Evolutionary conservation across 2,329 filamentous ascomycete species (phyloP), one percentile per base, ranked within the genome.

Genomic region (Arthroderma uncinatum): DNA sequence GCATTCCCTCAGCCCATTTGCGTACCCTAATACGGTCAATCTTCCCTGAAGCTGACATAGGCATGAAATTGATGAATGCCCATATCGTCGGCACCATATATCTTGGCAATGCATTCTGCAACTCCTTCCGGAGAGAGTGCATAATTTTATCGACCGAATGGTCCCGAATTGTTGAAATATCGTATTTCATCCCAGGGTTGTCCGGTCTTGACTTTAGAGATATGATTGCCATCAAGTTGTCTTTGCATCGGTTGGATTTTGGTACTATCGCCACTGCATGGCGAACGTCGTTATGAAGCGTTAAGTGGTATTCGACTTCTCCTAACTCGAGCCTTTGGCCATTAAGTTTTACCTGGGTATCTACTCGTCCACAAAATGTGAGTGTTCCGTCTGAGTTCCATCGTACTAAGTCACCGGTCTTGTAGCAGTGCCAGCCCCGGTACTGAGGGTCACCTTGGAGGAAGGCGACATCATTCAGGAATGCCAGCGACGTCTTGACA

Each of bases 181-280:
- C 28, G 40, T 16, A 47, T n/a, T n/a, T 23, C 9, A 21, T 12
- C 23, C 2, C 8, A 1, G 16, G 25, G 23, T 12, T 10, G 9
- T 23, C 19, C 6, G 48, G 28, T 19, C 2, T 39, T 37, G 56
- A 47, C 21, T 57, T 57, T 12, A 57, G 37, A 6, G 50, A 57
- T 23, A 54, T 48, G 21, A 57, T 48, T 6, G 50, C 37, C 50
- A 54, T 54, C 8, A 78, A 69, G 16, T 71, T 73, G 57, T 73
- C 67, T 55, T 73, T 70, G 14, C 69, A 67, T 2, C 66, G 70
- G 1, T 73, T 73, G 12, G 60, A 63, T 59, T 74, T 73, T 3
- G 74, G 72, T 57, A 78, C 63, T 14, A 73, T 65, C 2, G 77
- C 74, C 50, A 76, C 67, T 2, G 69, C 70, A 58, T 75, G 69